A percentile compares a stretch with the other conserved stretches of the same genome.
phyloP scores from a whole-genome alignment of 2,329 filamentous ascomycete species.

The Metarhizium sp. region DNA sequence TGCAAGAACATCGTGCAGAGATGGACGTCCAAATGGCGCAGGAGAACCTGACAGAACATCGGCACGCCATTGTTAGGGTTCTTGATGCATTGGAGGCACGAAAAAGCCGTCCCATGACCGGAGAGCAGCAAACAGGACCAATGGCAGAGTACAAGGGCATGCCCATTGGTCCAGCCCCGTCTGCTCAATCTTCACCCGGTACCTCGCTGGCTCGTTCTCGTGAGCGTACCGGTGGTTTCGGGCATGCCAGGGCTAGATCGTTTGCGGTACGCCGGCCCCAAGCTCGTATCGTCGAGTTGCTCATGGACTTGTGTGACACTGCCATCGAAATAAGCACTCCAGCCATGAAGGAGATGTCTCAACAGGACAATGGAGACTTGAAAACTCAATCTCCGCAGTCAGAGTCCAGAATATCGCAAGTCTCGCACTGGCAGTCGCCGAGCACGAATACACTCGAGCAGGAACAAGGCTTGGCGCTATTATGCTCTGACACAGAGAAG shows the following conservation, averaged over 20 bases:
- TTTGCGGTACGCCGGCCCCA: conserved; percentile 88
- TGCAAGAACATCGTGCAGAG: conserved; percentile 92
- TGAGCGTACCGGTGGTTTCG: conserved; percentile 64
- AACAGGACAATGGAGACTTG: conserved; percentile 60
- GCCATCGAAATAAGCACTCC: conserved; percentile 91
- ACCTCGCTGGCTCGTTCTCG: conserved; percentile 63
- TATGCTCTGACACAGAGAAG: conserved; percentile 86
- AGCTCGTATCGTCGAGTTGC: conserved; percentile 85
- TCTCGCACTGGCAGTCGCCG: conserved; percentile 93
- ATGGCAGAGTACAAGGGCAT: conserved; percentile 81
- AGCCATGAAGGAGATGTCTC: conserved; percentile 75
- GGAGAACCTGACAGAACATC: conserved; percentile 83
- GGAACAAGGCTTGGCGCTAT: conserved; percentile 75
- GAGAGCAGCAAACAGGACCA: conserved; percentile 42
- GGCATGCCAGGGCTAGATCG: conserved; percentile 73
- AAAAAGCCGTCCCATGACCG: conserved; percentile 52
- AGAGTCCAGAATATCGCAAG: conserved; percentile 87
- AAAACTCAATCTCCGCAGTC: conserved; percentile 93
- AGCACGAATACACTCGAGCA: conserved; percentile 86
- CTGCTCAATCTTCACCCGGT: conserved; percentile 62
- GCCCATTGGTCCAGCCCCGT: conserved; percentile 68
- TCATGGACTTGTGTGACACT: conserved; percentile 93
- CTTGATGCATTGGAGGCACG: conserved; percentile 83
- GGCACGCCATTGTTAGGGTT: conserved; percentile 89
- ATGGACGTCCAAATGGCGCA: conserved; percentile 97